Percentiles rank a stretch among this genome's conserved stretches.
Conservation (phyloP, 352 stramenopile species). For the Phytophthora kernoviae region DNA sequence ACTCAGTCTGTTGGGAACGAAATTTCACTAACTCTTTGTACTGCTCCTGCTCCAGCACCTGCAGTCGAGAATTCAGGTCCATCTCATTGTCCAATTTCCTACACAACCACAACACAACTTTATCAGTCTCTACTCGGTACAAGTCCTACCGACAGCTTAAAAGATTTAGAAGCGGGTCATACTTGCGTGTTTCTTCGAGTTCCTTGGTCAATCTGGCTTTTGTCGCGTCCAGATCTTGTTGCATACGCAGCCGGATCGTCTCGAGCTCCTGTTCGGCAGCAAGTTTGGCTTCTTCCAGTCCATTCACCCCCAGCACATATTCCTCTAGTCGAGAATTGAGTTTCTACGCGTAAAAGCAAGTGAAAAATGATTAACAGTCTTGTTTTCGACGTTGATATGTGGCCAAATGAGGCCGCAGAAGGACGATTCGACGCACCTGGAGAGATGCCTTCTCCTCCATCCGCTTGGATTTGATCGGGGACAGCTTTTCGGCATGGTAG, state of each 20-base stretch:
- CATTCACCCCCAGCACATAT: slow-evolving; percentile 85
- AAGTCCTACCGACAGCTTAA: too few species aligned
- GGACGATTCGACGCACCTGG: slow-evolving; percentile 43
- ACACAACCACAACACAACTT: slow-evolving; percentile 11
- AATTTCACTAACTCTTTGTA: slow-evolving; percentile 79
- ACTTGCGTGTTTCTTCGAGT: slow-evolving; percentile 81
- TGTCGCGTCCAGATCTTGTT: slow-evolving; percentile 73
- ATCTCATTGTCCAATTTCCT: slow-evolving; percentile 79
- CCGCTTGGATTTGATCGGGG: slow-evolving; percentile 85
- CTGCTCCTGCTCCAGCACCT: slow-evolving; percentile 83
- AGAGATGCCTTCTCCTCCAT: slow-evolving; percentile 85
- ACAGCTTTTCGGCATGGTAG: slow-evolving; percentile 61
- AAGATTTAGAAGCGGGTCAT: slow-evolving; percentile 1
- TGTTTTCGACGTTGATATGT: not conserved
- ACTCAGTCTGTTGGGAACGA: slow-evolving; percentile 69
- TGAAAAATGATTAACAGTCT: too few species aligned
- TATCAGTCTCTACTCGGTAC: slow-evolving; percentile 2
- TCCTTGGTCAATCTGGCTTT: slow-evolving; percentile 64
- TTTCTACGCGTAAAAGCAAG: slow-evolving; percentile 36
- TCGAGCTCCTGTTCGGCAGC: slow-evolving; percentile 78
- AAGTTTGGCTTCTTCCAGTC: slow-evolving; percentile 80
- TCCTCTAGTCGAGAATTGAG: slow-evolving; percentile 83
- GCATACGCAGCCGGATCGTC: slow-evolving; percentile 81
- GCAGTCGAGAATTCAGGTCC: slow-evolving; percentile 71
- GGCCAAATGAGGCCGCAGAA: not conserved